Evolutionary conservation across 768 basidiomycete genomes (phyloP).

Genomic region (Lentinus brumalis): DNA sequence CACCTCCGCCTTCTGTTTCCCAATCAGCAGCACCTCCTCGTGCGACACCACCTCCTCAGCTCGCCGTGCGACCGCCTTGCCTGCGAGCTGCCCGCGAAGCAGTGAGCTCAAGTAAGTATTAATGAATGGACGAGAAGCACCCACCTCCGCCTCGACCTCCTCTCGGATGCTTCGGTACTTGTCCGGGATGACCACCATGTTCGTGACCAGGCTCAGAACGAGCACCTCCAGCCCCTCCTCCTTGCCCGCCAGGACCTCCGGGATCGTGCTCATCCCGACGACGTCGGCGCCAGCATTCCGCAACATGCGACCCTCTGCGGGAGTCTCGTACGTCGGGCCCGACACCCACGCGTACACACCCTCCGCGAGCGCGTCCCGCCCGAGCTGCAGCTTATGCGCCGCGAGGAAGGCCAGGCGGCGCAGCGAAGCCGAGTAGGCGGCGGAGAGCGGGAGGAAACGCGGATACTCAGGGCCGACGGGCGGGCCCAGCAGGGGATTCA

Average conservation of each 20-base stretch:
- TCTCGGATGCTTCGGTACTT: conserved; percentile 68
- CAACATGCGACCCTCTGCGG: conserved; percentile 82
- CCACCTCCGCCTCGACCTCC: conserved; percentile 77
- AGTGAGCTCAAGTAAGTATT: neutral
- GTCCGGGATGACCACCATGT: conserved; percentile 75
- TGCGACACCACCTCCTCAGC: conserved; percentile 62
- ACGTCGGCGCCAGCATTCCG: conserved; percentile 78
- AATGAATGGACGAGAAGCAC: conserved; percentile 22
- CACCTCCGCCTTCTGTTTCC: conserved; percentile 67
- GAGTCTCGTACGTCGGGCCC: conserved; percentile 89
- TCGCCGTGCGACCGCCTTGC: conserved; percentile 47
- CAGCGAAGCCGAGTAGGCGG: conserved; percentile 75
- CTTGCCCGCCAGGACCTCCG: conserved; percentile 80
- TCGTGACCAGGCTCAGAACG: conserved; percentile 85
- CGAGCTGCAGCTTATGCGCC: conserved; percentile 59
- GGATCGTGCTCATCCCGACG: conserved; percentile 94
- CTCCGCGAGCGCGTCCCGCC: conserved; percentile 62
- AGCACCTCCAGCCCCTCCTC: conserved; percentile 76
- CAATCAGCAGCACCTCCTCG: conserved; percentile 72
- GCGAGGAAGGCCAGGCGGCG: conserved; percentile 76
- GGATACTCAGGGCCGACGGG: conserved; percentile 56
- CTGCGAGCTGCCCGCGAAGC: conserved; percentile 52
- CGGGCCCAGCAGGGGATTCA: conserved; percentile 81
- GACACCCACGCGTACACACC: conserved; percentile 90
- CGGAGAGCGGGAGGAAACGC: conserved; percentile 83